These are phyloP conservation scores for Leccinum cinnamomeum DNA, from an alignment of 1,284 basidiomycete genomes.

Conservation along the genomic window DNA sequence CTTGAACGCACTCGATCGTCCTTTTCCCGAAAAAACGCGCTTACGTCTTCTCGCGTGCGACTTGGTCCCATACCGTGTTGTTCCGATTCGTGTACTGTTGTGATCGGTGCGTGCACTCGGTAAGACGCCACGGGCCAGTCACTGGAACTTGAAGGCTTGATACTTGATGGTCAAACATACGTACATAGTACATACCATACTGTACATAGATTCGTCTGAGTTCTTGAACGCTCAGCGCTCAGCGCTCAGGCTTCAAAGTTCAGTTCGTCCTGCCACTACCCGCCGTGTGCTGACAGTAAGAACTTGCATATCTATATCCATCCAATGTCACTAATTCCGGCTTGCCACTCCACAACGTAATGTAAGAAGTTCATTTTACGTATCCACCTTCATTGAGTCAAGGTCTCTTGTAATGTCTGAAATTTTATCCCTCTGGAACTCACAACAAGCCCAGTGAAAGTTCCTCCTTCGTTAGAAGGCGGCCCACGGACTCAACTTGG, in stretches of 20 bases:
- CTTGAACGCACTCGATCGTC: constrained; percentile 33
- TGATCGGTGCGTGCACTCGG: background rate
- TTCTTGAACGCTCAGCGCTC: background rate
- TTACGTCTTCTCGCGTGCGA: constrained; percentile 21
- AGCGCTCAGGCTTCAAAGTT: background rate
- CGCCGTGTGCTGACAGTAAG: background rate
- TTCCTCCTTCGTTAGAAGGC: background rate
- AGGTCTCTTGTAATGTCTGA: background rate
- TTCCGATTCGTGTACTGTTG: background rate
- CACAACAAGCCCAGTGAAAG: background rate
- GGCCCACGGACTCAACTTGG: background rate
- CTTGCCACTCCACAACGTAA: background rate
- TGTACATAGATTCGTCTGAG: background rate
- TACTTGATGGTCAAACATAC: background rate
- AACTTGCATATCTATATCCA: background rate
- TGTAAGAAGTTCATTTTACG: background rate
- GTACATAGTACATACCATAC: background rate
- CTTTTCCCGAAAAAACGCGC: constrained; percentile 26
- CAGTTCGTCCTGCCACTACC: background rate
- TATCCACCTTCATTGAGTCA: background rate
- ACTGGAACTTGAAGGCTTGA: no score
- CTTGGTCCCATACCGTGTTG: constrained; percentile 28
- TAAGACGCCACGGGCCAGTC: background rate
- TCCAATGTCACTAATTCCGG: background rate
- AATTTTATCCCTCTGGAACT: background rate